Percentiles rank a stretch among this genome's conserved stretches.
Conservation (phyloP, 2,329 filamentous ascomycete species). For the Talaromyces sp. region DNA sequence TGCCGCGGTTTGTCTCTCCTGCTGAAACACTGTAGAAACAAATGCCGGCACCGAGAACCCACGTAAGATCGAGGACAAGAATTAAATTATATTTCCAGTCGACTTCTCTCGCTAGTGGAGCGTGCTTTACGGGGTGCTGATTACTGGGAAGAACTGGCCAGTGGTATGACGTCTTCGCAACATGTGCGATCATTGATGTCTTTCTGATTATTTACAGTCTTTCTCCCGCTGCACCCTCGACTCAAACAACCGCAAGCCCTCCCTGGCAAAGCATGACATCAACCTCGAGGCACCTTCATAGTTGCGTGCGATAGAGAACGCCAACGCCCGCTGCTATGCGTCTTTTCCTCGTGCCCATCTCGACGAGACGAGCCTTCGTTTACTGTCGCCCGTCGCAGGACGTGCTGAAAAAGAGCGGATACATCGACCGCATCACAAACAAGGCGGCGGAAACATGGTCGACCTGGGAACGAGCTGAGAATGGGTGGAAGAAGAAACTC, state of each 20-base stretch:
- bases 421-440: constrained; percentile 63
- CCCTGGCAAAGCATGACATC: constrained; percentile 19
- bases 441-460: constrained; percentile 76
- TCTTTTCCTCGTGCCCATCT: constrained; percentile 88
- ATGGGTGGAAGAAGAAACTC: constrained; percentile 81
- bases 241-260: neutral
- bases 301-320: constrained; percentile 9
- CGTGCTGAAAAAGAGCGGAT: constrained; percentile 45
- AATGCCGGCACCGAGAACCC: neutral
- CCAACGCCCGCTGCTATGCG: constrained; percentile 59
- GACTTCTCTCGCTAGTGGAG: neutral
- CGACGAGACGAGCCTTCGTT: constrained; percentile 81
- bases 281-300: constrained; percentile 11
- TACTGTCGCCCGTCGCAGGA: constrained; percentile 73
- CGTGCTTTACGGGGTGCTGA: neutral
- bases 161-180: constrained; percentile 12
- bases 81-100: neutral
- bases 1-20: neutral
- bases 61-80: neutral
- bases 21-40: neutral
- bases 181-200: constrained; percentile 5
- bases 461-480: constrained; percentile 76
- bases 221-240: neutral
- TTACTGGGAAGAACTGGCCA: constrained; percentile 1
- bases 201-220: neutral